Evolutionary conservation across 2,329 filamentous ascomycete species (phyloP), one percentile per base, ranked within the genome.

Genomic region (Epichloe baconii): DNA sequence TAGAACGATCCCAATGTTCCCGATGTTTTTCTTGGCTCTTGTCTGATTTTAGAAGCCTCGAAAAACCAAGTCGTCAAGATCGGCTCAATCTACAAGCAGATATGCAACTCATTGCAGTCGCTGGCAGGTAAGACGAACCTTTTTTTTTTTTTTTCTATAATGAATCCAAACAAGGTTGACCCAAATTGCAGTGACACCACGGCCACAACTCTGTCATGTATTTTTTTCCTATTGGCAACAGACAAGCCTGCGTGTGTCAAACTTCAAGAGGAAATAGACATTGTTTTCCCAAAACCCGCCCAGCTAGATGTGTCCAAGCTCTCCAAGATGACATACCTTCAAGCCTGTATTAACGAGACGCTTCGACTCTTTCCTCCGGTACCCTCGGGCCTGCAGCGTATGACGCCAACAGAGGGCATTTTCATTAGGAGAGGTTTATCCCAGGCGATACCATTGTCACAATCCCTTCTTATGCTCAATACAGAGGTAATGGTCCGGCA

Each of bases 311-410:
- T 53, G 42, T 48, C 44, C 10, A 54, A 47, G 1, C 55, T 65
- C 5, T 55, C 56, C 3, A 59, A 57, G 40, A 52, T 65, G 34
- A 51, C 54, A 15, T 59, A 63, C 42, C 61, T 71, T 11, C 61
- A 66, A 44, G 69, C 65, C 3, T 58, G 61, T 37, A 66, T 74
- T 44, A 63, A 73, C 44, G 71, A 74, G 53, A 48, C 65, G 0
- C 58, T 71, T 36, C 61, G 70, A 0, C 55, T 72, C 4, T 58
- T 66, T 42, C 68, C 70, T 1, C 57, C 69, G 1, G 64, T 70
- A 0, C 64, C 65, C 0, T 61, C 60, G 2, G 68, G 66, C 2
- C 35, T 66, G 5, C 62, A 64, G 43, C 57, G 71, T 2, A 53
- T 64, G 34, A 70, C 69, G 3, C 68, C 70, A 0, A 61, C 64